phyloP scores from a whole-genome alignment of 306 rosid genomes.

The Coriaria nepalensis region DNA sequence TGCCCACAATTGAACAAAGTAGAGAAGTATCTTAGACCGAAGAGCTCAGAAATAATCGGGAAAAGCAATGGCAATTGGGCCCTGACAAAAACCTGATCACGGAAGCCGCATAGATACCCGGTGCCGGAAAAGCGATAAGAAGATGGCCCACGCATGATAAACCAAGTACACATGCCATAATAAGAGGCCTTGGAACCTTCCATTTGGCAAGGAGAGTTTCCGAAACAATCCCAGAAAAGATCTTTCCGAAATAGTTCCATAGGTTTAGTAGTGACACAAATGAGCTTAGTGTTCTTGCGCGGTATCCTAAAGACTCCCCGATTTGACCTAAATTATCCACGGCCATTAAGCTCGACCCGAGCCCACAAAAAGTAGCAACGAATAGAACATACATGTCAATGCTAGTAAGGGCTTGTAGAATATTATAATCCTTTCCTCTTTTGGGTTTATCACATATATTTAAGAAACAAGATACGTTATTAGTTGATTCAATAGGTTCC shows the following conservation, averaged over 20 bases:
- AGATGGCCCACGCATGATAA: conserved; percentile 27
- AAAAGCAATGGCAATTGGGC: conserved; percentile 36
- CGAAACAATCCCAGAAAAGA: conserved; percentile 32
- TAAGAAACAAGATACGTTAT: conserved; percentile 6
- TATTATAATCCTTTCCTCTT: conserved; percentile 41
- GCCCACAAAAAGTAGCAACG: conserved; percentile 24
- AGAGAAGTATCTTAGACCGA: conserved; percentile 35
- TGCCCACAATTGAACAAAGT: conserved; percentile 43
- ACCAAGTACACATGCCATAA: conserved; percentile 29
- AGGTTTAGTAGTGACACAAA: conserved; percentile 35
- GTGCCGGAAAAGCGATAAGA: conserved; percentile 31
- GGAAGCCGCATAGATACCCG: conserved; percentile 28
- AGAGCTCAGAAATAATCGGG: conserved; percentile 41
- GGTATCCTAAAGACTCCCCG: conserved; percentile 37
- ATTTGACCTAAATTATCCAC: conserved; percentile 41
- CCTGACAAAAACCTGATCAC: conserved; percentile 37
- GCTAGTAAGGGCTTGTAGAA: conserved; percentile 33
- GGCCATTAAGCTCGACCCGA: conserved; percentile 34
- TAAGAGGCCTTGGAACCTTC: conserved; percentile 28
- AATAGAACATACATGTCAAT: conserved; percentile 28
- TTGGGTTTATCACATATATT: conserved; percentile 13
- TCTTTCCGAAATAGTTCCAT: conserved; percentile 46
- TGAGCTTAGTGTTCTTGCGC: conserved; percentile 10
- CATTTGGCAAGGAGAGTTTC: conserved; percentile 20
- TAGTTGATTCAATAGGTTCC: not conserved